Evolutionary conservation across 2,329 filamentous ascomycete genomes (phyloP), one percentile per base, ranked within the genome.

Genomic region (Pseudogymnoascus verrucosus): DNA sequence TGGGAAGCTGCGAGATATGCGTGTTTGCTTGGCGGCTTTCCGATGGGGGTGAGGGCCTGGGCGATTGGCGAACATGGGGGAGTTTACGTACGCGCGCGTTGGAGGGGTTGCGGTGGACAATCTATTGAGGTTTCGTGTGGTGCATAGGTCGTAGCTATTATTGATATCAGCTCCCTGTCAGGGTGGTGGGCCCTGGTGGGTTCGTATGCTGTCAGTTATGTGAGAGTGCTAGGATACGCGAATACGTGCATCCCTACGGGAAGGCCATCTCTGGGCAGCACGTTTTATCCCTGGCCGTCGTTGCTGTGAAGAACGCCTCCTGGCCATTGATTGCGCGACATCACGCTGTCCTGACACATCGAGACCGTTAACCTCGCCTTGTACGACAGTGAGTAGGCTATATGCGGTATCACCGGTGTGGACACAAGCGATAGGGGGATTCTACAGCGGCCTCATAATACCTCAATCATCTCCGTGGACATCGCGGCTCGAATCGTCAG

Each of bases 51-150:
- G 26, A 28, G n/a, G 26, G 47, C 8, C 23, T 54, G 6, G 47
- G 14, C n/a, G 47, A 57, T 57, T 34, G 47, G 47, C 28, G 47
- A 57, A 34, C 28, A 57, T 57, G 51, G 51, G 51, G 51, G 2
- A 14, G 28, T 57, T 57, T 54, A 54, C 23, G 23, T 23, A 23
- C 51, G 44, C 44, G 51, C 51, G 51, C 28, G 28, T 5, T 5
- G 28, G 4, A 34, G 2, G 51, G 51, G 51, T 57, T 57, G 28
- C 47, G 16, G 19, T 57, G 26, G 51, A 21, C 51, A 57, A 57
- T 57, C 51, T 57, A 57, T 57, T 16, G 28, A 36, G 28, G 51
- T 57, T 57, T 57, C 51, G 51, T 57, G 51, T 57, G 51, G 26
- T 31, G 26, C 51, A 57, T 34, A 28, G 51, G 28, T 57, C 26